Conservation (phyloP, 352 stramenopile species). For the Globisporangium uncinulatum region DNA sequence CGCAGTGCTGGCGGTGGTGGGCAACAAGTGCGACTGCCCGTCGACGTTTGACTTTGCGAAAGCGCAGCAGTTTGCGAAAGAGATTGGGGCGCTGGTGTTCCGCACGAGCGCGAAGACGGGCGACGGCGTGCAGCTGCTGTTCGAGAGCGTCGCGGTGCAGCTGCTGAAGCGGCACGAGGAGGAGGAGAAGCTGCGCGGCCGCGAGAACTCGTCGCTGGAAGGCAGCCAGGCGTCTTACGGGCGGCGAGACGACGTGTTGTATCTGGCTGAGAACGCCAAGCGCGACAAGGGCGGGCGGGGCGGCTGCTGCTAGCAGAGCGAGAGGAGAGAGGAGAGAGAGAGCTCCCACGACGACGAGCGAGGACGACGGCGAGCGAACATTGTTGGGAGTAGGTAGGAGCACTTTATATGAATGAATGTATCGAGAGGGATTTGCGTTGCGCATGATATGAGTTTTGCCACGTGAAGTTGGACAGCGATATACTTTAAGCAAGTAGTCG, state of each 20-base stretch:
- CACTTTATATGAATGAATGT: background rate
- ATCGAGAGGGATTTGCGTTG: background rate
- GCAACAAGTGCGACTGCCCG: constrained; percentile 76
- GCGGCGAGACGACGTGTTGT: constrained; percentile 11
- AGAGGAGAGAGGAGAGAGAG: background rate
- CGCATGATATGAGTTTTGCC: background rate
- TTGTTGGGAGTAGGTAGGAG: background rate
- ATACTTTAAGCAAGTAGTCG: background rate
- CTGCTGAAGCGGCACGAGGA: constrained; percentile 77
- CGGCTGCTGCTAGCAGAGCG: constrained; percentile 9
- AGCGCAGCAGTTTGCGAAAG: constrained; percentile 64
- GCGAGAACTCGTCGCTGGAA: constrained; percentile 33
- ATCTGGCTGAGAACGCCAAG: constrained; percentile 9
- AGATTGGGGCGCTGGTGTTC: constrained; percentile 83
- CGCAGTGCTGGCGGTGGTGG: constrained; percentile 69
- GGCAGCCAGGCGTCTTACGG: constrained; percentile 22
- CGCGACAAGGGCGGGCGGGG: constrained; percentile 1
- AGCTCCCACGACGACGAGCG: background rate
- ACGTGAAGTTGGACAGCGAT: background rate
- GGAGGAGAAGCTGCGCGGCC: constrained; percentile 38
- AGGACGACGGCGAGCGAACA: background rate
- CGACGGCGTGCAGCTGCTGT: constrained; percentile 68
- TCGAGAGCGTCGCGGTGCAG: constrained; percentile 64
- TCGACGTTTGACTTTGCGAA: constrained; percentile 62
- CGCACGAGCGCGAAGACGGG: constrained; percentile 78